Evolutionary conservation across 2,329 filamentous ascomycete genomes (phyloP), one percentile per base, ranked within the genome.

Genomic region (Colletotrichum kahawae): DNA sequence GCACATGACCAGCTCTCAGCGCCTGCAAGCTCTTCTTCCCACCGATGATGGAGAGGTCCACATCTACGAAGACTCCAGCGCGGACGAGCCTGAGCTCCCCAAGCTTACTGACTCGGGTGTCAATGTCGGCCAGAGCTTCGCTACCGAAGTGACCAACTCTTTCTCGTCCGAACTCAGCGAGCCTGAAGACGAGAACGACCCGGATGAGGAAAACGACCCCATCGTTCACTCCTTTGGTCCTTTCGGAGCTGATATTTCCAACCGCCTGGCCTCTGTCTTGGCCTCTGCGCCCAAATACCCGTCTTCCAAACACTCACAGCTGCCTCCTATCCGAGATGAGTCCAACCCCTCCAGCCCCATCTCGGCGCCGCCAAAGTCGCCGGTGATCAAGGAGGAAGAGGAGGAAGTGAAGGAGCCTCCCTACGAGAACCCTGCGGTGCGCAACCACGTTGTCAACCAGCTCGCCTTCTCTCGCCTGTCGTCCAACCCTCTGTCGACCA

Each of bases 161-260:
- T 91, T 90, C 82, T 89, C 88, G 9, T 92, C 90, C 80, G 91
- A 92, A 67, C 84, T 90, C 31, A 90, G 88, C 77, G 88, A 90
- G 34, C 84, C 84, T 4, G 82, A 84, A 13, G 87, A 85, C 14
- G 85, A 84, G 68, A 82, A 86, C 7, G 92, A 93, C 21, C 93
- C 94, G 1, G 94, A 96, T 79, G 96, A 98, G 86, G 96, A 98
- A 84, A 98, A 98, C 77, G 97, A 98, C 79, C 96, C 96, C 4
- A 92, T 98, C 70, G 88, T 98, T 21, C 95, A 97, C 83, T 98
- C 96, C 0, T 98, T 98, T 78, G 96, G 95, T 18, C 95, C 95
- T 1, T 98, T 95, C 81, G 95, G 95, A 56, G 94, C 94, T 69
- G 95, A 98, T 81, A 89, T 98, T 48, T 92, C 96, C n/a, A 91